Percentiles rank a stretch among this genome's conserved stretches.
Evolutionary conservation across 176 grass and related monocot genomes (phyloP).

Genomic region (Musa acuminata): DNA sequence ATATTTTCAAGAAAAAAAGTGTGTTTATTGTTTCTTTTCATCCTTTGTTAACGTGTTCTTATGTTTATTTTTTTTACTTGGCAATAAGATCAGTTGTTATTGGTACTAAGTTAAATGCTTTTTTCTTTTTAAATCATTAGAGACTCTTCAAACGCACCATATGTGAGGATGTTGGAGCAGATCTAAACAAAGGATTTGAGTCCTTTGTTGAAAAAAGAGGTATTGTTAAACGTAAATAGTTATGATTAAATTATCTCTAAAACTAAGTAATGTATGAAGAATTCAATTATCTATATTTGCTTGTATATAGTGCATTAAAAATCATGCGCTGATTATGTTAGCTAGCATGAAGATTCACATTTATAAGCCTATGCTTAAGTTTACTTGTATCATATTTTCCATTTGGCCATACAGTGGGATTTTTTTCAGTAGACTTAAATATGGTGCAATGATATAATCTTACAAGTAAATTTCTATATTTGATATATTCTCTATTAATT

Average conservation of each 20-base stretch:
- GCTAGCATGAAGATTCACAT: background rate
- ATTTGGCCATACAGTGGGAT: too few species aligned
- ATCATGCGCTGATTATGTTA: background rate
- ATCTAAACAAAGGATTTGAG: constrained; percentile 92
- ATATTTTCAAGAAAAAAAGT: background rate
- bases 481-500: too few species aligned
- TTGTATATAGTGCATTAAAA: background rate
- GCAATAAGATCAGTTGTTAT: background rate
- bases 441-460: too few species aligned
- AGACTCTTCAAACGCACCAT: constrained; percentile 91
- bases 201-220: constrained; percentile 88
- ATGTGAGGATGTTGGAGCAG: constrained; percentile 60
- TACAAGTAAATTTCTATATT: too few species aligned
- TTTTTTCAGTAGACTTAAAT: too few species aligned
- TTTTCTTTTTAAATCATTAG: constrained; percentile 38
- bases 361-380: too few species aligned
- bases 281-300: background rate
- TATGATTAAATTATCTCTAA: background rate
- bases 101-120: constrained; percentile 8
- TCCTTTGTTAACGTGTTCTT: background rate
- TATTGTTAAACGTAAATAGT: constrained; percentile 4
- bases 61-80: background rate
- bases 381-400: too few species aligned
- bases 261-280: background rate
- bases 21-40: background rate